Evolutionary conservation across 2,329 filamentous ascomycete species (phyloP).

Genomic region (Aspergillus ochraceoroseus): DNA sequence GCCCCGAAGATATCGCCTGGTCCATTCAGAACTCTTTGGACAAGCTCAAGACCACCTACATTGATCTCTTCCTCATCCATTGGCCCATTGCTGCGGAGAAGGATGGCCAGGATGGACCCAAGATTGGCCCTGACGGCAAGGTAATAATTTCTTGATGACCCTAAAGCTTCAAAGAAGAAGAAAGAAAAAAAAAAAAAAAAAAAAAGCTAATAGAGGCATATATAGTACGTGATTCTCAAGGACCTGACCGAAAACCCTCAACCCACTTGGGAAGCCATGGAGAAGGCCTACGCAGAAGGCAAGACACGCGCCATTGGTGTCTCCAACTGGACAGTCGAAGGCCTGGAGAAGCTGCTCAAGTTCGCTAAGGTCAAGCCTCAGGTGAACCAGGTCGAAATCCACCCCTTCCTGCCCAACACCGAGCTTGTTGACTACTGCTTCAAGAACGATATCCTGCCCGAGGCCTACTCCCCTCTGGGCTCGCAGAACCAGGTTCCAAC

Average conservation of each 20-base stretch:
- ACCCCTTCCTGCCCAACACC: constrained; percentile 47
- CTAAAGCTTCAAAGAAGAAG: too few relatives aligned
- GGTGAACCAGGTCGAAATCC: constrained; percentile 46
- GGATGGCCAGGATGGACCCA: constrained; percentile 45
- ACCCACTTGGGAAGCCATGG: constrained; percentile 63
- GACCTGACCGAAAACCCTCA: constrained; percentile 61
- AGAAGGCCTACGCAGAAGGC: constrained; percentile 55
- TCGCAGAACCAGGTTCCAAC: constrained; percentile 65
- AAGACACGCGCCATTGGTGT: constrained; percentile 68
- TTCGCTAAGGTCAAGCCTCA: constrained; percentile 42
- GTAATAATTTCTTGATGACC: constrained; percentile 29
- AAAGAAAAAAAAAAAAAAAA: too few relatives aligned
- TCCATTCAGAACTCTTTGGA: constrained; percentile 57
- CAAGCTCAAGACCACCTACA: constrained; percentile 64
- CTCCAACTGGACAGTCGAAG: constrained; percentile 63
- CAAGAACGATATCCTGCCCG: constrained; percentile 39
- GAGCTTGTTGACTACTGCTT: constrained; percentile 43
- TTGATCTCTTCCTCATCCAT: constrained; percentile 63
- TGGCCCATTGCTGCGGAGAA: constrained; percentile 51
- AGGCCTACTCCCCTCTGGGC: constrained; percentile 48
- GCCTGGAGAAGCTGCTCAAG: constrained; percentile 46
- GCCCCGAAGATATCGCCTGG: constrained; percentile 45
- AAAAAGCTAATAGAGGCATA: constrained; percentile 15
- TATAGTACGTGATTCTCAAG: constrained; percentile 58
- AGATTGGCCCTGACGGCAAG: constrained; percentile 51